Conservation (phyloP, 768 basidiomycete genomes). For the Lactarius tabidus region DNA sequence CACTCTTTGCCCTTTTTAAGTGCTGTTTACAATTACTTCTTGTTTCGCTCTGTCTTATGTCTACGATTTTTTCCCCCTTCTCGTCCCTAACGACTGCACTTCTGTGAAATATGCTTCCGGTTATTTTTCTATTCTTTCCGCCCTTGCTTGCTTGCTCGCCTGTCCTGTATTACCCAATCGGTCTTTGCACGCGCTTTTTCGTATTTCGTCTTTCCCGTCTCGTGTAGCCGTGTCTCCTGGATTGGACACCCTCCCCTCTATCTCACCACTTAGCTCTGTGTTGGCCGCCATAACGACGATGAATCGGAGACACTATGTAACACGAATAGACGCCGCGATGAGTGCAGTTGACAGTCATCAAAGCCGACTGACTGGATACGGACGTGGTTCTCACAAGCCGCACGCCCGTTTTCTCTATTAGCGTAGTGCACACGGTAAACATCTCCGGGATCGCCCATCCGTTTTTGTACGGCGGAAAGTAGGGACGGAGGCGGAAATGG, state of each 20-base stretch:
- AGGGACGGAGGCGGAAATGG: constrained; percentile 8
- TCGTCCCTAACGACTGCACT: constrained; percentile 13
- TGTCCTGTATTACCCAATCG: constrained; percentile 25
- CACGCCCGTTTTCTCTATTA: not conserved
- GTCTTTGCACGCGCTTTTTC: constrained; percentile 16
- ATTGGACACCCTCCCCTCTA: constrained; percentile 20
- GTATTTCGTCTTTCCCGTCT: constrained; percentile 10
- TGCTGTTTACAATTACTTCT: constrained; percentile 19
- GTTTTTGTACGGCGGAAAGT: constrained; percentile 9
- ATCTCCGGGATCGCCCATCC: not conserved
- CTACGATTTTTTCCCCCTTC: not conserved
- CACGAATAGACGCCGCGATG: constrained; percentile 18
- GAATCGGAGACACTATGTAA: constrained; percentile 24
- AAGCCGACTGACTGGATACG: not conserved
- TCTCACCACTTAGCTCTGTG: constrained; percentile 16
- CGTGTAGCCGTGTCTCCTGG: constrained; percentile 24
- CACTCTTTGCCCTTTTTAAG: constrained; percentile 8
- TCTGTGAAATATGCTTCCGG: constrained; percentile 23
- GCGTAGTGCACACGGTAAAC: constrained; percentile 6
- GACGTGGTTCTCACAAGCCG: constrained; percentile 4
- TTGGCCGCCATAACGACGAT: constrained; percentile 15
- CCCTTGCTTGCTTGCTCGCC: constrained; percentile 10
- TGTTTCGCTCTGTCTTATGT: constrained; percentile 24
- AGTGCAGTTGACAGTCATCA: not conserved
- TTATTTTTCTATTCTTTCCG: constrained; percentile 8